These are phyloP conservation scores for Irpex rosettiformis DNA, from an alignment of 1,284 basidiomycete species.

Conservation along the genomic window DNA sequence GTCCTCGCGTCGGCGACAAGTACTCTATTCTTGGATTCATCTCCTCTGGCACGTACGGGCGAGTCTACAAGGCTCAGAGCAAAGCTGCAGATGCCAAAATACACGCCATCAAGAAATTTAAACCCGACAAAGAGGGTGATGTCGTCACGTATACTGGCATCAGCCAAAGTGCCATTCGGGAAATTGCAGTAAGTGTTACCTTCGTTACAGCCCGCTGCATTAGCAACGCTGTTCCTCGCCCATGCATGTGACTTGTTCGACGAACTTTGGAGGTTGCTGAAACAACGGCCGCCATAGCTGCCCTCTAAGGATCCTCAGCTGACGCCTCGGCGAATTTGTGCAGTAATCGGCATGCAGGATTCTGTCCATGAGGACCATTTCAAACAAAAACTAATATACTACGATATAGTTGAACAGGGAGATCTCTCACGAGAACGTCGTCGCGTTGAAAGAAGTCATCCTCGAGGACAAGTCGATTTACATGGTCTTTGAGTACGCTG, in stretches of 20 bases:
- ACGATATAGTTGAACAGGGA: constrained; percentile 81
- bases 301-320: not conserved
- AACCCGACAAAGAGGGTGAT: constrained; percentile 98
- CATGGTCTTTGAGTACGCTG: constrained; percentile 99
- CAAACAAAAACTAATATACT: not conserved
- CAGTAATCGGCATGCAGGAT: not conserved
- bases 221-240: not conserved
- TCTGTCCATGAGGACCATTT: not conserved
- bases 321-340: not conserved
- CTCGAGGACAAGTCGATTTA: constrained; percentile 97
- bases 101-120: constrained; percentile 99
- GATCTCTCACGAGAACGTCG: constrained; percentile 90
- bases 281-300: no score
- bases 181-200: constrained; percentile 78
- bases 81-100: constrained; percentile 64
- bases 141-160: constrained; percentile 94
- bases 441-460: constrained; percentile 90
- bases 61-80: constrained; percentile 95
- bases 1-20: constrained; percentile 69
- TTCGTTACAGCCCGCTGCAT: not conserved
- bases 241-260: not conserved
- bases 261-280: not conserved
- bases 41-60: constrained; percentile 95
- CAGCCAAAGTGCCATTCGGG: constrained; percentile 93
- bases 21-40: constrained; percentile 97